Conservation (phyloP, 345 rosid species). For the Durio zibethinus region DNA sequence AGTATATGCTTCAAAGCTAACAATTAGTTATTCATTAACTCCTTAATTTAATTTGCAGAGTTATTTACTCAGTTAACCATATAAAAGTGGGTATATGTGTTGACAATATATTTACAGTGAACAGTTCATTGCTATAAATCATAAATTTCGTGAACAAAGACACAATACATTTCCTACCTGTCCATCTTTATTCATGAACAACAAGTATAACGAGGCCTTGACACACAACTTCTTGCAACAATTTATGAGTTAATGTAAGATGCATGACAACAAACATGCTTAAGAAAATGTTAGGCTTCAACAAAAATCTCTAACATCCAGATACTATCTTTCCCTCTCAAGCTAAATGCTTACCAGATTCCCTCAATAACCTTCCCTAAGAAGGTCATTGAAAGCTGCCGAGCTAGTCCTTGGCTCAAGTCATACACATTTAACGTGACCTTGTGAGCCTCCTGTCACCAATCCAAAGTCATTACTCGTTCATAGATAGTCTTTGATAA, state of each 20-base stretch:
- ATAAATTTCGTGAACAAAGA: not conserved
- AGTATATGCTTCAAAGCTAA: not conserved
- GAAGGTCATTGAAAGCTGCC: constrained; percentile 71
- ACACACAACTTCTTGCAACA: not conserved
- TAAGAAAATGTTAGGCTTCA: not conserved
- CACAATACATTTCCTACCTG: not conserved
- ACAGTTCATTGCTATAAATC: not conserved
- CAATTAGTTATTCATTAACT: not conserved
- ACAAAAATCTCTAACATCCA: not conserved
- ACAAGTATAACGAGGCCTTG: not conserved
- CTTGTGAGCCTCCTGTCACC: constrained; percentile 68
- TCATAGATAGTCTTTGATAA: not conserved
- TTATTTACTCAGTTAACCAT: not conserved
- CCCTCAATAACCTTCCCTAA: constrained; percentile 88
- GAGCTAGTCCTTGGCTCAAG: constrained; percentile 91
- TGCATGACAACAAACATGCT: not conserved
- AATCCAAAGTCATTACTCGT: not conserved
- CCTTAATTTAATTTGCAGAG: not conserved
- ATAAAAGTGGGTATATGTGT: not conserved
- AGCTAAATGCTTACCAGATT: constrained; percentile 60
- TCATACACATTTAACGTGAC: constrained; percentile 82
- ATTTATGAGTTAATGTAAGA: not conserved
- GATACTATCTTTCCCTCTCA: not conserved
- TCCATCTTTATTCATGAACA: not conserved
- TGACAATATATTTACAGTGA: not conserved